phyloP scores from a whole-genome alignment of 495 filamentous ascomycete species.

The Talaromyces stipitatus region DNA sequence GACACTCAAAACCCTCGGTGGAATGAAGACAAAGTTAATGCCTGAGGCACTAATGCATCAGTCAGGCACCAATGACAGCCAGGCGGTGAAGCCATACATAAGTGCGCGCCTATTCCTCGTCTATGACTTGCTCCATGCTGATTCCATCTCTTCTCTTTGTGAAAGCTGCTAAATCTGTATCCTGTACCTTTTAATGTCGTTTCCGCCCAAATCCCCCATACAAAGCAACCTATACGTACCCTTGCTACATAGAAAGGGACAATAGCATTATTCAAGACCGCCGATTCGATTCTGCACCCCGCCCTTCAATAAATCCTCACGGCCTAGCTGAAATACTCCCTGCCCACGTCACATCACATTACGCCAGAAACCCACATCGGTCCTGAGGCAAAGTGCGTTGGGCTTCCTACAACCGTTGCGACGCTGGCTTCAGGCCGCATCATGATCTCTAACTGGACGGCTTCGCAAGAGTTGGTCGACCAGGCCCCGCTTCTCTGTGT shows the following conservation, averaged over 20 bases:
- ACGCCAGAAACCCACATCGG: background rate
- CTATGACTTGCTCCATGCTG: background rate
- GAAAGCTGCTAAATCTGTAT: background rate
- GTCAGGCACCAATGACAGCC: slow-evolving; percentile 4
- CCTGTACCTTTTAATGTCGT: background rate
- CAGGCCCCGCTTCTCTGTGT: background rate
- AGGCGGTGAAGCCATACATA: slow-evolving; percentile 5
- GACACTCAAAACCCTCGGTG: background rate
- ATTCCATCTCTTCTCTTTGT: background rate
- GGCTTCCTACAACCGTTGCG: background rate
- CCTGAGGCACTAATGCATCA: background rate
- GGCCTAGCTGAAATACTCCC: background rate
- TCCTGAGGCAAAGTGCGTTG: background rate
- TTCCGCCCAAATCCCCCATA: background rate
- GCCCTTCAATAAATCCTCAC: background rate
- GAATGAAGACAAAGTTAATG: background rate
- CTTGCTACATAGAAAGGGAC: background rate
- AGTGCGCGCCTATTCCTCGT: slow-evolving; percentile 2
- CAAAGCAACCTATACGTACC: background rate
- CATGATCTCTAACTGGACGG: background rate
- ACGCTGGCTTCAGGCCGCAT: background rate
- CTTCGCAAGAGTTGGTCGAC: background rate
- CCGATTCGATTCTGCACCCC: background rate
- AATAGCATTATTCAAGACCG: background rate
- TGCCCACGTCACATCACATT: slow-evolving; percentile 1